Evolutionary conservation across 768 basidiomycete genomes (phyloP).

Genomic region (Stropharia rugosoannulata): DNA sequence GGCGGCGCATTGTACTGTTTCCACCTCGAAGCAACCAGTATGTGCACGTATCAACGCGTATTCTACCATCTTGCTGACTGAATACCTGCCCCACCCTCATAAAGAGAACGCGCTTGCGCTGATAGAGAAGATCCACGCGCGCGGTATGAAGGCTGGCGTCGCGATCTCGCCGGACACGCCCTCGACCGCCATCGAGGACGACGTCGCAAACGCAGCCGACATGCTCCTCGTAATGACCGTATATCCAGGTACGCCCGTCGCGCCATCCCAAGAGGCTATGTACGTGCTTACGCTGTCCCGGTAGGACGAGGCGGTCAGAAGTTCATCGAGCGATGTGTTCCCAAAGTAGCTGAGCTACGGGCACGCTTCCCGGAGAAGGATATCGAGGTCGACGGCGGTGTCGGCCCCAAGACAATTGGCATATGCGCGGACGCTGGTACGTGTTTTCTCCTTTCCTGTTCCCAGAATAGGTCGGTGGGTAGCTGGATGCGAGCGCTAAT

Average conservation of each 20-base stretch:
- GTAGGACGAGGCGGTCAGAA: constrained; percentile 93
- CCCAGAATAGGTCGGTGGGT: neutral
- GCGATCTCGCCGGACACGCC: constrained; percentile 97
- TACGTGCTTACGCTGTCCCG: neutral
- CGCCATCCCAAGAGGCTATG: neutral
- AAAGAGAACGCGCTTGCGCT: constrained; percentile 70
- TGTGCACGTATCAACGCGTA: constrained; percentile 22
- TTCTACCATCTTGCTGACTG: neutral
- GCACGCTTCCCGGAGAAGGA: constrained; percentile 90
- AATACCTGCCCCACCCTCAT: neutral
- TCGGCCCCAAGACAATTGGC: constrained; percentile 88
- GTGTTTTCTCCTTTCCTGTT: constrained; percentile 8
- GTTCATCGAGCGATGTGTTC: constrained; percentile 89
- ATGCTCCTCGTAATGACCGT: constrained; percentile 99
- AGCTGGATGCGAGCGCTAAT: neutral
- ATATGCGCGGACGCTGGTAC: constrained; percentile 87
- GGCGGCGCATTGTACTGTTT: constrained; percentile 96
- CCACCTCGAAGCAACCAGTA: constrained; percentile 92
- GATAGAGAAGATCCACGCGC: constrained; percentile 77
- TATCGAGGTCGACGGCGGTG: constrained; percentile 98
- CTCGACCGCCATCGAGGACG: constrained; percentile 82
- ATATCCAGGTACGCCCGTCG: constrained; percentile 65
- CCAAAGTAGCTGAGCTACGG: constrained; percentile 90
- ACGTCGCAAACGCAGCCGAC: constrained; percentile 79
- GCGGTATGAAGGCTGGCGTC: constrained; percentile 91